Base-by-base conservation (phyloP, 2,329 filamentous ascomycete species). In the Hymenoscyphus albidus region DNA sequence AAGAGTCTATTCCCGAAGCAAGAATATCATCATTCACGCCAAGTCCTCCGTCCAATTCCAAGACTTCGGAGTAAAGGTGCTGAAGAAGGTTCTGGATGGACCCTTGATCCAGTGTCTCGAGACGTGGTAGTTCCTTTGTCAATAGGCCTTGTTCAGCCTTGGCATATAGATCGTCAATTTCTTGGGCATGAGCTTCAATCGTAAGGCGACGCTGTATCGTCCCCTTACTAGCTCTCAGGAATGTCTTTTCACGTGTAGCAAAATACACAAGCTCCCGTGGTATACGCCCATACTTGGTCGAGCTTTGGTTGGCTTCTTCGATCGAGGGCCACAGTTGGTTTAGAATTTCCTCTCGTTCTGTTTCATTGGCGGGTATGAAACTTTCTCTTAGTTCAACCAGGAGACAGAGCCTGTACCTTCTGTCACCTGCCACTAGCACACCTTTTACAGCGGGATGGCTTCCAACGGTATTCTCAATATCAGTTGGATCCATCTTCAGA, bases 401-500 rank as follows among this genome's bases (percentile, higher is more conserved):
- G 6, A 59, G 63, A 14, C 67, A 64, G 9, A 65, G 60, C 31
- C 68, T 58, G 44, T 69, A 69, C 14, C 60, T 62, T 16, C 58
- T 62, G 22, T 76, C 70, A 0, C 79, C 79, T 48, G 76, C 67
- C 9, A 80, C 68, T 4, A 79, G 55, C 2, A 76, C 76, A 14
- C 71, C 69, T 1, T 70, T 67, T 3, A 80, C 73, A 6, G 73
- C 38, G 0, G 77, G 74, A 62, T 78, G 75, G 2, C 65, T 69
- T 27, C 70, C 70, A n/a, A 81, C 73, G 12, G 73, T 71, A 31
- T 67, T 70, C 65, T 81, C 79, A 72, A 79, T 76, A 0, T 70
- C 69, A 6, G 77, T 67, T 0, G 80, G 79, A 39, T 80, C 79
- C 56, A 80, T 73, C 64, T 81, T 82, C 65, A 80, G 78, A 1